phyloP scores from a whole-genome alignment of 306 rosid species.

The Geum urbanum region DNA sequence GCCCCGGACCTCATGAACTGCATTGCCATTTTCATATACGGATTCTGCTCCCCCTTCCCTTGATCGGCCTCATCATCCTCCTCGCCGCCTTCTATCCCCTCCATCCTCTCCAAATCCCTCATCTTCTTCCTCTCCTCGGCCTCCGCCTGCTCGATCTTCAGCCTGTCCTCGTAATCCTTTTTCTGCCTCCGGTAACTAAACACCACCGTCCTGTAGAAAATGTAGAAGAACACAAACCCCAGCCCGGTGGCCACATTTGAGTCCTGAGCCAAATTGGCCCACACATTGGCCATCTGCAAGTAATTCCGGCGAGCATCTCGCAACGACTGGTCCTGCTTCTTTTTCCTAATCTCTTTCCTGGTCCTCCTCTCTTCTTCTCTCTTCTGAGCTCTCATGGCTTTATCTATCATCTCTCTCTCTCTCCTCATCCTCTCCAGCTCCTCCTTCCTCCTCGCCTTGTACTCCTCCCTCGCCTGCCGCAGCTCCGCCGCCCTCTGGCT shows the following conservation, averaged over 20 bases:
- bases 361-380: conserved; percentile 57
- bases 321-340: conserved; percentile 44
- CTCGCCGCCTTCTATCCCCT: conserved; percentile 46
- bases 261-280: conserved; percentile 58
- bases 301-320: conserved; percentile 33
- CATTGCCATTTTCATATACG: conserved; percentile 80
- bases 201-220: conserved; percentile 85
- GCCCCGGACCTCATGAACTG: conserved; percentile 99
- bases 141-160: conserved; percentile 86
- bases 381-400: conserved; percentile 40
- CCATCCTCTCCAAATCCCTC: conserved; percentile 71
- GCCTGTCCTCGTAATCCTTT: conserved; percentile 89
- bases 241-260: conserved; percentile 44
- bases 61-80: conserved; percentile 56
- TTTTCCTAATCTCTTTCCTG: conserved; percentile 44
- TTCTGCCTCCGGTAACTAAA: conserved; percentile 77
- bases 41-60: conserved; percentile 69
- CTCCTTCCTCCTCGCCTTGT: conserved; percentile 50
- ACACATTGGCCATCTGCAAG: conserved; percentile 38
- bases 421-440: conserved; percentile 42
- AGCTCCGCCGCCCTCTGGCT: conserved; percentile 51
- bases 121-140: conserved; percentile 89
- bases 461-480: conserved; percentile 53
- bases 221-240: conserved; percentile 62
- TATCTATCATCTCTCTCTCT: conserved; percentile 56